Base-by-base conservation (phyloP, 345 rosid species). In the Gossypium rotundifolium region DNA sequence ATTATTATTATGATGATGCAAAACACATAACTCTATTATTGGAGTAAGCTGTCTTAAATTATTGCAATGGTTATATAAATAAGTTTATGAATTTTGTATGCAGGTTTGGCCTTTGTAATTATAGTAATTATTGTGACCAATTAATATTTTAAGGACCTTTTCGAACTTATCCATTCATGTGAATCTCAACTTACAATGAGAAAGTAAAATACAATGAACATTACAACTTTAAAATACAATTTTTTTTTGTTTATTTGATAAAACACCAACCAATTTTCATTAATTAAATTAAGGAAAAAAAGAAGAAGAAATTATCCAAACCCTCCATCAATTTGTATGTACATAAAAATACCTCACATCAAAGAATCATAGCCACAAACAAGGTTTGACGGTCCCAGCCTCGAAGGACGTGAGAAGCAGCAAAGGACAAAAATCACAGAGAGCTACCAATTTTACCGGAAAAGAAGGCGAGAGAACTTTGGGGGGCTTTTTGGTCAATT, bases 401-500 rank as follows among this genome's bases (percentile, higher is more conserved):
- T 60, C 9, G 45, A 38, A 57, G 52, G 16, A 22, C 53, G 64
- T 57, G 74, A 40, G 20, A 45, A 22, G 7, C n/a, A 11, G 13
- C 68, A 40, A n/a, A 2, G 17, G 57, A 46, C 55, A 67, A 4
- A 2, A 66, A 1, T 12, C 12, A 55, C 57, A 7, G 2, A 20
- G 33, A 23, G 54, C 12, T 4, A n/a, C 27, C 49, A 2, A 20
- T 11, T 44, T 40, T 10, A n/a, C 40, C 33, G 0, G 20, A 18
- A 0, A 59, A 2, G 27, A 8, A 11, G 14, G 52, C 9, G 5
- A 33, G 60, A 27, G 46, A 27, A 51, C 2, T 33, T 2, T 5
- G 6, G 25, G 48, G 71, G 79, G 75, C 16, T 40, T 42, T 76
- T 65, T 40, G 45, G 88, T 79, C 79, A 81, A 38, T 83, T 55